Evolutionary conservation across 2,329 filamentous ascomycete genomes (phyloP).

Genomic region (Chalaropsis ovoidea): DNA sequence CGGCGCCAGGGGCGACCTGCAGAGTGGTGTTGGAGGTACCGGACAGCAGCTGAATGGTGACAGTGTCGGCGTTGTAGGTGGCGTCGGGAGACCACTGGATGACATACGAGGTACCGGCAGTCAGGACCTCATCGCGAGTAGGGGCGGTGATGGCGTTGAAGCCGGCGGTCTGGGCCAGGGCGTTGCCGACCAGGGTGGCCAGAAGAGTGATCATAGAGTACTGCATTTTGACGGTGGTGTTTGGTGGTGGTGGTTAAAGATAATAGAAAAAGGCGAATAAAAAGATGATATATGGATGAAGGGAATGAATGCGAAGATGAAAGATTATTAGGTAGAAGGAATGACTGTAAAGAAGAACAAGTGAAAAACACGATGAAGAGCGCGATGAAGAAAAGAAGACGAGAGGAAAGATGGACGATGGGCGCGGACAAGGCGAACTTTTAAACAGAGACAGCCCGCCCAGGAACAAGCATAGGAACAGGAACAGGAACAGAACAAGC

Average conservation of each 20-base stretch:
- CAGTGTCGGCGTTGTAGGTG: conserved; percentile 36
- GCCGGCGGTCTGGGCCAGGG: conserved; percentile 44
- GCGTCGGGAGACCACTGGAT: conserved; percentile 42
- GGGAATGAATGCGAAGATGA: conserved; percentile 12
- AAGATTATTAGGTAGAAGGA: conserved; percentile 17
- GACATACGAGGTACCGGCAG: conserved; percentile 41
- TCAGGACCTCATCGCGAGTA: conserved; percentile 35
- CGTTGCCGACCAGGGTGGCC: conserved; percentile 42
- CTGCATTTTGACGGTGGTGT: conserved; percentile 42
- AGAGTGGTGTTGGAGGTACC: conserved; percentile 40
- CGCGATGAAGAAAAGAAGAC: conserved; percentile 24
- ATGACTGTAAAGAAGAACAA: conserved; percentile 21
- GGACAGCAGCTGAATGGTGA: conserved; percentile 47
- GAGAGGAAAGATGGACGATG: conserved; percentile 5
- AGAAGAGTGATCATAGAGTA: conserved; percentile 37
- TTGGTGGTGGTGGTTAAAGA: conserved; percentile 19
- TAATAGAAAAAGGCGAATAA: background rate
- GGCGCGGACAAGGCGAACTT: conserved; percentile 22
- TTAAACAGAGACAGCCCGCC: conserved; percentile 16
- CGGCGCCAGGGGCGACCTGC: conserved; percentile 26
- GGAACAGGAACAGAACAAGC: background rate
- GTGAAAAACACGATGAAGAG: conserved; percentile 18
- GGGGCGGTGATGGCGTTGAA: conserved; percentile 48
- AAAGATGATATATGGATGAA: conserved; percentile 13
- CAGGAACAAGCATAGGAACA: background rate